These are phyloP conservation scores for Chimonanthus salicifolius DNA, from an alignment of 164 flowering plant species.

Conservation along the genomic window DNA sequence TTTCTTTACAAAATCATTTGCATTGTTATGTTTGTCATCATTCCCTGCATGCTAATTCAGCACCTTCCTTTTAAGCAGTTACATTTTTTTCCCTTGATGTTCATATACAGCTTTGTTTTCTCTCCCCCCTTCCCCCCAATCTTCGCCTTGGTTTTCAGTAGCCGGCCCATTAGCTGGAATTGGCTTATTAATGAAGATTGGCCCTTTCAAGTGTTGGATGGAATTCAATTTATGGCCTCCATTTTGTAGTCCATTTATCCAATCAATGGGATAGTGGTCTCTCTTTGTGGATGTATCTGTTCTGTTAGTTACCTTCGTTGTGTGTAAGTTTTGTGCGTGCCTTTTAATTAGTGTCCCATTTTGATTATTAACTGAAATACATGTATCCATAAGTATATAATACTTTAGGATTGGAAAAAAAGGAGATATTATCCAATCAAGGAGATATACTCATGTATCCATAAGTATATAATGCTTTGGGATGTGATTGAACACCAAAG, in stretches of 20 bases:
- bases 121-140: background rate
- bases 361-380: background rate
- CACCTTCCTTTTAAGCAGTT: background rate
- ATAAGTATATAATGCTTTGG: background rate
- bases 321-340: background rate
- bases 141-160: background rate
- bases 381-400: background rate
- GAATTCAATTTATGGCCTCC: no score
- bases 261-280: background rate
- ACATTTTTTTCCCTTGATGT: background rate
- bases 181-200: background rate
- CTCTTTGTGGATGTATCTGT: background rate
- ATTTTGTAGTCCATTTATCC: background rate
- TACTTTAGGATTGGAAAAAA: no score
- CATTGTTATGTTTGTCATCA: background rate
- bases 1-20: background rate
- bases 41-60: background rate
- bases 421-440: background rate
- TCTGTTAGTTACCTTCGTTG: background rate
- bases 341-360: background rate
- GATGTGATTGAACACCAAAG: background rate
- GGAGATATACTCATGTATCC: background rate
- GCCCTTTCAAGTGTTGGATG: background rate
- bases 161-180: background rate
- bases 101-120: background rate